phyloP scores from a whole-genome alignment of 306 rosid species.

The Vigna mungo region DNA sequence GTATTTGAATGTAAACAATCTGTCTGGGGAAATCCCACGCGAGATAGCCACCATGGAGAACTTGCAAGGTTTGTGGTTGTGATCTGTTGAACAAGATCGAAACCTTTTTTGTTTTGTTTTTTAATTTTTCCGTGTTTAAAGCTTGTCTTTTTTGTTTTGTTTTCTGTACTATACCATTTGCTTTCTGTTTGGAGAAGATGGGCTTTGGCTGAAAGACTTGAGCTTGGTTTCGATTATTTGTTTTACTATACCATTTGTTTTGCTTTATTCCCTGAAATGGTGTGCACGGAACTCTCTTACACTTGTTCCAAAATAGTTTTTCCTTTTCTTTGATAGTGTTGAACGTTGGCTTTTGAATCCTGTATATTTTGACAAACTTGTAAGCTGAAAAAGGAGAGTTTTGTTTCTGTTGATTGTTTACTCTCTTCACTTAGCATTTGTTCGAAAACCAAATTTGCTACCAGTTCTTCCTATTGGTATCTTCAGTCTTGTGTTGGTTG shows the following conservation, averaged over 20 bases:
- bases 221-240: slow-evolving; percentile 39
- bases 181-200: background rate
- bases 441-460: slow-evolving; percentile 15
- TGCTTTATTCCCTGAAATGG: background rate
- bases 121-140: background rate
- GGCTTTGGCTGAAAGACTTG: slow-evolving; percentile 24
- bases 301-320: background rate
- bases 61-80: slow-evolving; percentile 63
- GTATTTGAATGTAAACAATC: slow-evolving; percentile 78
- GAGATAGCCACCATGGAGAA: slow-evolving; percentile 60
- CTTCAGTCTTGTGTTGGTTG: background rate
- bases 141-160: background rate
- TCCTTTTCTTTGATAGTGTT: background rate
- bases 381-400: background rate
- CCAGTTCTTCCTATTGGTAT: background rate
- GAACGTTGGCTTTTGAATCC: slow-evolving; percentile 1
- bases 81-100: slow-evolving; percentile 14
- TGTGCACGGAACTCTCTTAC: background rate
- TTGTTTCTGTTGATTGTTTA: background rate
- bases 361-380: background rate
- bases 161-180: background rate
- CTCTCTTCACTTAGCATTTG: slow-evolving; percentile 1
- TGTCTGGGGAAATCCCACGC: slow-evolving; percentile 72
- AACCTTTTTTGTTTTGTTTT: slow-evolving; percentile 21
- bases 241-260: background rate